Base-by-base conservation (phyloP, 805 yeast species). In the Myxozyma vanderwaltii region DNA sequence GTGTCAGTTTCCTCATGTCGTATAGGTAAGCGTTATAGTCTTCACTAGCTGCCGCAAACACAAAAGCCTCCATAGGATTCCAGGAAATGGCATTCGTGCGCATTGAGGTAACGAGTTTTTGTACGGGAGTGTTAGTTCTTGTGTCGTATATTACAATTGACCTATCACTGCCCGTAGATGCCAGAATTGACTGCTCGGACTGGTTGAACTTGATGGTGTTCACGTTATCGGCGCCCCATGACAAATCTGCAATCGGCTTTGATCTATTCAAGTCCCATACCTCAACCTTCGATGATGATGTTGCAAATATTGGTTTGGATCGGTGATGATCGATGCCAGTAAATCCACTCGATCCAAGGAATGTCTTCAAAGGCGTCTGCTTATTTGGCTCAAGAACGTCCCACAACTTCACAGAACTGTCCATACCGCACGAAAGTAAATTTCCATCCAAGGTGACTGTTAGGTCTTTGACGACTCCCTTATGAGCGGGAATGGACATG, bases 31-130 rank as follows among this genome's bases (percentile, higher is more conserved):
- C 85, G 72, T 94, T 94, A 74, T 92, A 97, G 76, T 94, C 98
- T 75, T 94, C 99, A 70, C 84, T 84, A 1, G 90, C 98, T 41
- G 89, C 84, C 17, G 91, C 97, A 76, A 94, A 92, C 70, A 88
- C 85, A 76, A 83, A 94, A 1, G 98, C 96, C 74, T 94, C 98
- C 86, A 94, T 89, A 3, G 99, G 99, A 75, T 94, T 94, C 98
- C 98, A 94, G 56, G 91, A 81, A 26, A 94, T 79, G 48, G 92
- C 80, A 73, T 94, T 94, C 19, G 91, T 88, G 68, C 95, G 81
- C 81, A 94, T 79, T 13, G 84, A 77, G 27, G 94, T 88, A 48
- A 87, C 88, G 59, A 92, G 82, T 72, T 91, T 92, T 74, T 95
- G 98, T 4, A 95, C 84, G 13, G 99, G 97, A 1, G 96, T 81